Evolutionary conservation across 2,329 filamentous ascomycete species (phyloP).

Genomic region (Leptographium wingfieldii): DNA sequence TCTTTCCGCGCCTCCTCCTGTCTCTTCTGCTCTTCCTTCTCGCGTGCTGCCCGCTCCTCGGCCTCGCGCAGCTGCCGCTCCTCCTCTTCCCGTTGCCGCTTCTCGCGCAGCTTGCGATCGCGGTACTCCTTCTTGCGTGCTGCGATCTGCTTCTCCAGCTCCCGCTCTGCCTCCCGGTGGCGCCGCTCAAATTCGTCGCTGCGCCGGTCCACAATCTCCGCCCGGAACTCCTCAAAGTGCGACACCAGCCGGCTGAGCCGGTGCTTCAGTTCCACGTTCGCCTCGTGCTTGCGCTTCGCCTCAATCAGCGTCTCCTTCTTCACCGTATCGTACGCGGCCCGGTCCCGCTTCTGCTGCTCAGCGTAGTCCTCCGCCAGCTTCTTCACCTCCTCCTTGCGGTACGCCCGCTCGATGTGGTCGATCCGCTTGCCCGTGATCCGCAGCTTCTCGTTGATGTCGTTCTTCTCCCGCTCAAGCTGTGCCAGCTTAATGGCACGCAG

Average conservation of each 20-base stretch:
- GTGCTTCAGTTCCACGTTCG: conserved; percentile 86
- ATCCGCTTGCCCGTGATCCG: conserved; percentile 89
- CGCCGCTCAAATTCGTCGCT: conserved; percentile 94
- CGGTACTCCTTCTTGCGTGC: conserved; percentile 78
- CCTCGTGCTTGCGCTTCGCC: conserved; percentile 77
- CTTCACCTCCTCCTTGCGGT: conserved; percentile 90
- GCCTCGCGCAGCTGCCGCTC: conserved; percentile 70
- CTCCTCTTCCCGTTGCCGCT: conserved; percentile 70
- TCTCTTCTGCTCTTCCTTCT: conserved; percentile 74
- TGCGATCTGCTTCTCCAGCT: conserved; percentile 84
- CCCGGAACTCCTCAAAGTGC: conserved; percentile 73
- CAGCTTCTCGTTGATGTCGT: conserved; percentile 81
- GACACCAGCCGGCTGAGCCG: conserved; percentile 74
- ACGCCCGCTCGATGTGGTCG: conserved; percentile 92
- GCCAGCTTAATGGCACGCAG: conserved; percentile 91
- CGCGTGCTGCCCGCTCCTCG: conserved; percentile 65
- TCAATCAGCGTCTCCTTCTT: conserved; percentile 70
- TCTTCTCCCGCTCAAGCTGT: conserved; percentile 96
- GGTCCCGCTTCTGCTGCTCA: conserved; percentile 64
- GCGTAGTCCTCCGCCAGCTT: conserved; percentile 80
- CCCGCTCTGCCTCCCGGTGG: conserved; percentile 78
- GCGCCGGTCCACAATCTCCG: conserved; percentile 71
- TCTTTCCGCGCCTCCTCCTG: conserved; percentile 70
- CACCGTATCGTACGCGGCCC: conserved; percentile 65
- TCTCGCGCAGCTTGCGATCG: conserved; percentile 72